Percentiles rank a stretch among this genome's conserved stretches.
Conservation (phyloP, 768 basidiomycete genomes). For the Lentinula sp. region DNA sequence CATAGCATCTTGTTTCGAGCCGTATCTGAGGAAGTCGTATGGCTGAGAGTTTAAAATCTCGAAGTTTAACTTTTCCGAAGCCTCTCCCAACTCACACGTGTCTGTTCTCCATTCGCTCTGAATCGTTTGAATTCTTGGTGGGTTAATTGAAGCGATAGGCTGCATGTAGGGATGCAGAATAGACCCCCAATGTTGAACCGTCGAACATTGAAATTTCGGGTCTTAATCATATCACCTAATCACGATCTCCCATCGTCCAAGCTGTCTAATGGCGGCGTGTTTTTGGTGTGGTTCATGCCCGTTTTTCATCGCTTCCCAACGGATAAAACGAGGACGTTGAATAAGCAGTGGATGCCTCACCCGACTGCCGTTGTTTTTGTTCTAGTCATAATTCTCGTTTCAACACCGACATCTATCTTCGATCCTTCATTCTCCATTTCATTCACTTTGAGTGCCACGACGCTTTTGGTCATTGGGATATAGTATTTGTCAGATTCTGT, state of each 20-base stretch:
- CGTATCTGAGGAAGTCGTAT: no score
- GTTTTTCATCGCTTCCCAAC: background rate
- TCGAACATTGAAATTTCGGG: background rate
- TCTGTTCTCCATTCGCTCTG: background rate
- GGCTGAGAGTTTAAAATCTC: no score
- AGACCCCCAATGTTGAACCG: background rate
- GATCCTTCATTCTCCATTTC: background rate
- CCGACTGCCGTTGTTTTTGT: background rate
- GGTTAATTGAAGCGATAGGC: background rate
- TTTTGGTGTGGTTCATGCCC: background rate
- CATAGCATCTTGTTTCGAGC: background rate
- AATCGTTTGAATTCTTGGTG: background rate
- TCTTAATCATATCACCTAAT: background rate
- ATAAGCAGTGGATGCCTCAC: background rate
- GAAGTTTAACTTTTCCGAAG: background rate
- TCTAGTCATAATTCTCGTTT: background rate
- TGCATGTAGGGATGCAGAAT: background rate
- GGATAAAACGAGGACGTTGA: background rate
- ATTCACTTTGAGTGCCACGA: conserved; percentile 13
- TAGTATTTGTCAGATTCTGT: background rate
- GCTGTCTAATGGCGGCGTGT: background rate
- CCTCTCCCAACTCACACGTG: background rate
- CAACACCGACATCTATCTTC: no score
- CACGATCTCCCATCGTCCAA: background rate
- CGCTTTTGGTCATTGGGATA: conserved; percentile 2